Evolutionary conservation across 192 early-diverging fungal genomes (phyloP).

Genomic region (Kickxella alabastrina): DNA sequence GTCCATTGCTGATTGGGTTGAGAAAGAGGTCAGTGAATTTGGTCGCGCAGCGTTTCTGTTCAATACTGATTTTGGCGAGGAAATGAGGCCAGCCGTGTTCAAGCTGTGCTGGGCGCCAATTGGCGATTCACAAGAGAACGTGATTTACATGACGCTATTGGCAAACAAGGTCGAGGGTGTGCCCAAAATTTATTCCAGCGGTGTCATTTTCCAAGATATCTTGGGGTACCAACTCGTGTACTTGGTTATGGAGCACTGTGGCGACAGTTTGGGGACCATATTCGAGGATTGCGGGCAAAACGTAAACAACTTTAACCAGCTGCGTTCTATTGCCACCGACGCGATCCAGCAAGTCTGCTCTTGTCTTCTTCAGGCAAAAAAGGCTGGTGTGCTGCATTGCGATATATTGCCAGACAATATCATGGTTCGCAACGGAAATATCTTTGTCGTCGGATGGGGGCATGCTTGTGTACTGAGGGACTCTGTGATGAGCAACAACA

Average conservation of each 20-base stretch:
- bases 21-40: not conserved
- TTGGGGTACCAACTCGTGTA: constrained; percentile 15
- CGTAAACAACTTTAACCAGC: not conserved
- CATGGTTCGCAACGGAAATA: not conserved
- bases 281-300: not conserved
- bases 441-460: constrained; percentile 15
- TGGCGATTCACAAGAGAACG: constrained; percentile 7
- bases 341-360: not conserved
- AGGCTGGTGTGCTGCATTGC: constrained; percentile 14
- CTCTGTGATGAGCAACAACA: not conserved
- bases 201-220: constrained; percentile 8
- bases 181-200: constrained; percentile 11
- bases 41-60: not conserved
- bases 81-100: not conserved
- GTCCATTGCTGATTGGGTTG: not conserved
- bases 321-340: not conserved
- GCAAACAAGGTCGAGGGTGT: not conserved
- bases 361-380: constrained; percentile 4
- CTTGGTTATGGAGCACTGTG: constrained; percentile 17
- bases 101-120: constrained; percentile 12
- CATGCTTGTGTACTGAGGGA: not conserved
- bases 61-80: not conserved
- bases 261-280: no score
- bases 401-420: constrained; percentile 25
- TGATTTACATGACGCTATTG: constrained; percentile 8